Conservation (phyloP, 352 stramenopile genomes). For the Saprolegnia diclina region DNA sequence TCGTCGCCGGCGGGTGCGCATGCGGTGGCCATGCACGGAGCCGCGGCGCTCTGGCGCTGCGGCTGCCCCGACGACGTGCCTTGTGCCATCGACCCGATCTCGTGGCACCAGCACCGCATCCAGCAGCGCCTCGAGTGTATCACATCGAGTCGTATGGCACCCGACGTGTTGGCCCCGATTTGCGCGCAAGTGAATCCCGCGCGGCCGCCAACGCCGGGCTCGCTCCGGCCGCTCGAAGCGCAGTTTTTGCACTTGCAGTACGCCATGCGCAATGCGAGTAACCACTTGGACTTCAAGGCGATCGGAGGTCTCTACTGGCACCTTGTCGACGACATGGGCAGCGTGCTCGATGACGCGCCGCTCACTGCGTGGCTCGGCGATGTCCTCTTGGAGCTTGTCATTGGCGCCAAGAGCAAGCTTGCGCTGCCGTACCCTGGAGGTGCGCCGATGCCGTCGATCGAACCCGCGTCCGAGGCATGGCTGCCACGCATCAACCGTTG, state of each 20-base stretch:
- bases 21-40: not conserved
- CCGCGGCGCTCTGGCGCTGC: not conserved
- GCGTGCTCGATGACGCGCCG: not conserved
- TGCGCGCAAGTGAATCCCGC: not conserved
- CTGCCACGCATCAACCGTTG: not conserved
- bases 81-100: not conserved
- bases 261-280: not conserved
- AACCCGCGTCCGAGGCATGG: not conserved
- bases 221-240: not conserved
- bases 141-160: not conserved
- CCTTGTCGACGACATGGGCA: not conserved
- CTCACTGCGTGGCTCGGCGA: conserved; percentile 8
- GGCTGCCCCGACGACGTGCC: not conserved
- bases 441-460: not conserved
- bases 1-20: not conserved
- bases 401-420: conserved; percentile 1
- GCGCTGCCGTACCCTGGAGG: no score
- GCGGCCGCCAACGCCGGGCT: not conserved
- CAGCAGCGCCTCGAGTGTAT: not conserved
- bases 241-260: not conserved
- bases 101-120: conserved; percentile 11
- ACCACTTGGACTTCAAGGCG: conserved; percentile 8
- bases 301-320: conserved; percentile 1
- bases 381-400: not conserved
- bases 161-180: not conserved